These are phyloP conservation scores for Trichoderma brevicompactum DNA, from an alignment of 2,329 filamentous ascomycete genomes.

Conservation along the genomic window DNA sequence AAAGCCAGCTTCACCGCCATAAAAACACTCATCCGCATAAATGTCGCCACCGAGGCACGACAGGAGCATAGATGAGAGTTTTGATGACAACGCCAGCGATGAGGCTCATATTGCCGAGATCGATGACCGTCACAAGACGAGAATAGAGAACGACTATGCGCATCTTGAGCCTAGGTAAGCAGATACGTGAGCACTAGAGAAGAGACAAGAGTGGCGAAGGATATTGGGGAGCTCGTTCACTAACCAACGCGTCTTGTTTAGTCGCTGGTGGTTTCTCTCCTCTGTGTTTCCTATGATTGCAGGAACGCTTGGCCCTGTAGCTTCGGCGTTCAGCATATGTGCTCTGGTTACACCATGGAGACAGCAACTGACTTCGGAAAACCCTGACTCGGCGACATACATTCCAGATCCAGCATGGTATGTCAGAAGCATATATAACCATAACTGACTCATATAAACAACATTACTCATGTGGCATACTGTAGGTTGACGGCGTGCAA, in stretches of 20 bases:
- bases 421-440: background rate
- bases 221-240: background rate
- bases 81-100: background rate
- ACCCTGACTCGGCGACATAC: conserved; percentile 1
- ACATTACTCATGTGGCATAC: background rate
- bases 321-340: conserved; percentile 85
- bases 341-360: conserved; percentile 73
- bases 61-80: background rate
- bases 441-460: background rate
- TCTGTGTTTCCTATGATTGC: conserved; percentile 77
- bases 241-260: background rate
- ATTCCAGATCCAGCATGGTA: conserved; percentile 17
- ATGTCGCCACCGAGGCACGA: background rate
- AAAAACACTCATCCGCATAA: background rate
- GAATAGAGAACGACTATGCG: conserved; percentile 14
- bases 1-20: background rate
- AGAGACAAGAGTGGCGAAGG: too few species aligned
- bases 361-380: conserved; percentile 4
- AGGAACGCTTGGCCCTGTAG: conserved; percentile 82
- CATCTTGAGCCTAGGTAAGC: conserved; percentile 19
- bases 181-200: too few species aligned
- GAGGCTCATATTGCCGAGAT: background rate
- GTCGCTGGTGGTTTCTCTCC: conserved; percentile 64
- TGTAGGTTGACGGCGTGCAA: conserved; percentile 73
- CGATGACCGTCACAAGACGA: background rate